Percentiles rank a stretch among this genome's conserved stretches.
phyloP scores from a whole-genome alignment of 2,329 filamentous ascomycete genomes.

The Trichoderma breve region DNA sequence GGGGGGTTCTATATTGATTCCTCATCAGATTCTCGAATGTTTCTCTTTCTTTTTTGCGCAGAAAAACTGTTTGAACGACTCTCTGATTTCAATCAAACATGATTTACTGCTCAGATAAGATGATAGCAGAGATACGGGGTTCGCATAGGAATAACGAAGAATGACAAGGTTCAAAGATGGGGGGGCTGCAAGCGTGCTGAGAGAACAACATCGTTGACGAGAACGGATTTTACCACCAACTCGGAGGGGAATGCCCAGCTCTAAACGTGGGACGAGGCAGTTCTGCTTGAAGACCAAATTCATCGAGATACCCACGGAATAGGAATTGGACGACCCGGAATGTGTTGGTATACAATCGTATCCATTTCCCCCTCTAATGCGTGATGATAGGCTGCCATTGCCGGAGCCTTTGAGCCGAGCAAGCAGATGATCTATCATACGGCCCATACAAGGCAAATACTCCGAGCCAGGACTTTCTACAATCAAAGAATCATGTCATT shows the following conservation, averaged over 20 bases:
- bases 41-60: neutral
- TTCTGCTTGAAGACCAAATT: neutral
- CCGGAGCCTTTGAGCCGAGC: neutral
- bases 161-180: neutral
- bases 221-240: neutral
- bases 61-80: neutral
- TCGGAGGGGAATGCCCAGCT: neutral
- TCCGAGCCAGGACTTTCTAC: neutral
- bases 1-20: neutral
- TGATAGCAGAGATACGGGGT: neutral
- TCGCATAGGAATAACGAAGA: neutral
- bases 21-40: neutral
- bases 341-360: neutral
- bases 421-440: conserved; percentile 7
- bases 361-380: neutral
- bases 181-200: neutral
- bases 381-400: neutral
- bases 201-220: neutral
- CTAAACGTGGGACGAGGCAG: neutral
- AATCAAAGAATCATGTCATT: neutral
- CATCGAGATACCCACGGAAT: neutral
- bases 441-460: neutral
- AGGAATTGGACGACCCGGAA: neutral
- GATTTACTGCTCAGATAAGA: neutral
- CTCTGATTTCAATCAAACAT: neutral